These are phyloP conservation scores for Nannochloris sp. DNA, from an alignment of 139 green algal species.

Conservation along the genomic window DNA sequence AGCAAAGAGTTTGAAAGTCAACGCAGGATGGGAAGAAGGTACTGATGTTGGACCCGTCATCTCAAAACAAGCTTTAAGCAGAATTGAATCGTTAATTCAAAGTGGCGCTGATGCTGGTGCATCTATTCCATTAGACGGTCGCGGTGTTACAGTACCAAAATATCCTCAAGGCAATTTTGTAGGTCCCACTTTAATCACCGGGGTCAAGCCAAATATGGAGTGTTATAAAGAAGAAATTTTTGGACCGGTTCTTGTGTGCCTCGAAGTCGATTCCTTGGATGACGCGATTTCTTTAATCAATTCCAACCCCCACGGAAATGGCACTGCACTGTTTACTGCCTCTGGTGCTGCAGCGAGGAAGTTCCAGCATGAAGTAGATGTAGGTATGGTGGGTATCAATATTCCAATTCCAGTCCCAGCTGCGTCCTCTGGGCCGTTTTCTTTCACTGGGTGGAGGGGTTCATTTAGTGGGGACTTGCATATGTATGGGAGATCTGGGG, in stretches of 20 bases:
- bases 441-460: slow-evolving; percentile 89
- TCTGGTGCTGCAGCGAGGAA: slow-evolving; percentile 69
- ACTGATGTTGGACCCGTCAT: slow-evolving; percentile 90
- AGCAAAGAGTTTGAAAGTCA: slow-evolving; percentile 62
- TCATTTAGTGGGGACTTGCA: slow-evolving; percentile 87
- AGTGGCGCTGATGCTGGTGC: slow-evolving; percentile 60
- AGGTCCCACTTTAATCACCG: slow-evolving; percentile 79
- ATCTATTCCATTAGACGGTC: slow-evolving; percentile 64
- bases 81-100: slow-evolving; percentile 66
- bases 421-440: slow-evolving; percentile 75
- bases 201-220: slow-evolving; percentile 73
- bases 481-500: slow-evolving; percentile 83
- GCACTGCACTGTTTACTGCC: slow-evolving; percentile 87
- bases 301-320: slow-evolving; percentile 86
- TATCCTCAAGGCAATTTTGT: slow-evolving; percentile 88
- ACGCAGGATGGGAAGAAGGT: slow-evolving; percentile 61
- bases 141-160: slow-evolving; percentile 48
- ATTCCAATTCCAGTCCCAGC: slow-evolving; percentile 94
- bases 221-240: slow-evolving; percentile 94
- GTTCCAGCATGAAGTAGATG: slow-evolving; percentile 58
- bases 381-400: slow-evolving; percentile 89
- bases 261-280: slow-evolving; percentile 73
- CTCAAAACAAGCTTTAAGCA: slow-evolving; percentile 42
- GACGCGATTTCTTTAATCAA: slow-evolving; percentile 85
- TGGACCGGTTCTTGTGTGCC: slow-evolving; percentile 82